Evolutionary conservation across 2,329 filamentous ascomycete genomes (phyloP).

Genomic region (Neopestalotiopsis rosae): DNA sequence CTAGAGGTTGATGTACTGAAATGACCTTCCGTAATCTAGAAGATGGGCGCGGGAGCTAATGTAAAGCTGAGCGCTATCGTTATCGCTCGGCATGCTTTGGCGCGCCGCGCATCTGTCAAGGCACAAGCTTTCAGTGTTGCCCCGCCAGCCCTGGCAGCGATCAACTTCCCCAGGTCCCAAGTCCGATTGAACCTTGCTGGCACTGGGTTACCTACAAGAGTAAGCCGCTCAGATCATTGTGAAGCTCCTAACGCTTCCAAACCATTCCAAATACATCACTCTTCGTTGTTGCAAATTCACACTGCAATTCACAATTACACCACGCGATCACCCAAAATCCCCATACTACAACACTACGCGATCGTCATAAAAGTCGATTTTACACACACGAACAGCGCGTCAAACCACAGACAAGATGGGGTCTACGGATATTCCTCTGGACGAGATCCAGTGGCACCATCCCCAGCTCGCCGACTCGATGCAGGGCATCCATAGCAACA

Average conservation of each 20-base stretch:
- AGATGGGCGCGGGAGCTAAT: neutral
- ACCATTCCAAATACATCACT: neutral
- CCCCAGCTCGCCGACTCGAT: conserved; percentile 54
- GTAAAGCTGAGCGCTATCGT: neutral
- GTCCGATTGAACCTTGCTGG: neutral
- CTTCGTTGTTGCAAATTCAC: neutral
- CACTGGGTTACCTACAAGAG: neutral
- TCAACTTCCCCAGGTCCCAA: neutral
- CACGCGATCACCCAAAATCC: neutral
- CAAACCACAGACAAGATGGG: conserved; percentile 15
- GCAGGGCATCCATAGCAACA: conserved; percentile 68
- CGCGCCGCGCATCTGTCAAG: neutral
- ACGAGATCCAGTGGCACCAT: conserved; percentile 71
- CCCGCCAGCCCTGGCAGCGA: conserved; percentile 3
- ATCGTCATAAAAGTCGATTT: neutral
- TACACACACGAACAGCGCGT: neutral
- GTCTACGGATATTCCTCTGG: conserved; percentile 49
- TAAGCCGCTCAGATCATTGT: neutral
- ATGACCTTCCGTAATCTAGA: neutral
- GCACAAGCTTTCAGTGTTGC: neutral
- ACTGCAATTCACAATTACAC: neutral
- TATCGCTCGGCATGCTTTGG: neutral
- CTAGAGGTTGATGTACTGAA: neutral
- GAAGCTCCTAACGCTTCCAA: neutral
- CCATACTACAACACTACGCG: neutral